Evolutionary conservation across 2,329 filamentous ascomycete genomes (phyloP), one percentile per base, ranked within the genome.

Genomic region (Rutstroemia sp.): DNA sequence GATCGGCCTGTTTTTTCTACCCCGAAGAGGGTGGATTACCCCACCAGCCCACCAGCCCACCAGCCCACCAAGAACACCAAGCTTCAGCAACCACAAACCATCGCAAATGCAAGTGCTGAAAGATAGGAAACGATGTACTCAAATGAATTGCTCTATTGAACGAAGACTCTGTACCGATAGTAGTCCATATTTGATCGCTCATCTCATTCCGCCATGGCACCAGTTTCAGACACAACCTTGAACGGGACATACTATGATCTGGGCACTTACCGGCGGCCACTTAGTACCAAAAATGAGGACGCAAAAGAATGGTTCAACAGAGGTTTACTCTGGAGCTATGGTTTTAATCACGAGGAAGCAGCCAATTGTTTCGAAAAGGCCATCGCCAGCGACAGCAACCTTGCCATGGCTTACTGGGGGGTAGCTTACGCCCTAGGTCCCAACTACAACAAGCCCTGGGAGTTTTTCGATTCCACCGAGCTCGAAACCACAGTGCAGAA

Each of bases 361-460:
- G 78, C 76, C 4, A 72, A 71, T 42, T 89, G 86, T 70, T 89
- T 88, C 63, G 73, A 83, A 63, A 72, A 73, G 8, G 83, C 82
- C n/a, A 76, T 82, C 34, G 67, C 69, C 1, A 66, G 73, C 48
- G 86, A 89, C 59, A 59, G 71, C 0, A 60, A 68, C 2, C 87
- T 81, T 57, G 76, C 78, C 30, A 82, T 88, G 74, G 84, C 82
- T 3, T 79, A 86, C 64, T 89, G 86, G 85, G 86, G 86, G 0
- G 71, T 87, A 4, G 83, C 88, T 0, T 91, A 87, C 67, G 76
- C 84, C 1, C 72, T 88, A 0, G 88, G 88, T 0, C 88, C 88
- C 3, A 91, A 92, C 65, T 84, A 84, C 69, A 89, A 92, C 72
- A 89, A 91, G 65, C 83, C 87, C 0, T 91, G 88, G 88, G 78